phyloP scores from a whole-genome alignment of 768 basidiomycete species.

The Mycena venus region DNA sequence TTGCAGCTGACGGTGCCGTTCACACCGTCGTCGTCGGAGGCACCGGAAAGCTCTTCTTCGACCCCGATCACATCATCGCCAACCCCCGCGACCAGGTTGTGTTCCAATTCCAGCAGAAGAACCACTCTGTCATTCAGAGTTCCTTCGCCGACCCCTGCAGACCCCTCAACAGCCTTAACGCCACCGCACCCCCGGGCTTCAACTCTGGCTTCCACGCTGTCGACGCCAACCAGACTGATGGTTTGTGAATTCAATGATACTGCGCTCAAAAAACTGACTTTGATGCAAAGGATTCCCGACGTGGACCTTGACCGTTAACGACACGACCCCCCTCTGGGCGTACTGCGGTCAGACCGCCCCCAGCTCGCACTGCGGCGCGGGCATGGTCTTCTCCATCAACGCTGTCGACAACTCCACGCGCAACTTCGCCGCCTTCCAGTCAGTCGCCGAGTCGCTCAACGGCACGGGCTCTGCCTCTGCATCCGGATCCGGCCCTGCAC shows the following conservation, averaged over 20 bases:
- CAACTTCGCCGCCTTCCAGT: slow-evolving; percentile 70
- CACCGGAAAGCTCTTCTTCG: slow-evolving; percentile 59
- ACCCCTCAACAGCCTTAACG: slow-evolving; percentile 51
- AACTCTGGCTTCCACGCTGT: slow-evolving; percentile 53
- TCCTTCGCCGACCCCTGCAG: slow-evolving; percentile 63
- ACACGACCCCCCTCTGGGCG: slow-evolving; percentile 71
- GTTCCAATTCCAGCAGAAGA: slow-evolving; percentile 78
- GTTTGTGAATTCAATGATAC: no score
- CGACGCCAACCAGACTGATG: slow-evolving; percentile 51
- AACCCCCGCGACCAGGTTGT: slow-evolving; percentile 66
- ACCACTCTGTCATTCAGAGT: slow-evolving; percentile 76
- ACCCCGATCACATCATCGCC: slow-evolving; percentile 64
- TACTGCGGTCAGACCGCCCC: slow-evolving; percentile 49
- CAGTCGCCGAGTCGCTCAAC: slow-evolving; percentile 66
- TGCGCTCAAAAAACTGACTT: no score
- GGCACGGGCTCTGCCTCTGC: slow-evolving; percentile 57
- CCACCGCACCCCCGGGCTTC: slow-evolving; percentile 70
- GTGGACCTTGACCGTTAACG: slow-evolving; percentile 69
- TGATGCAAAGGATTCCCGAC: no score
- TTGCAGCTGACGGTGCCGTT: slow-evolving; percentile 57
- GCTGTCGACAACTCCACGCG: slow-evolving; percentile 61
- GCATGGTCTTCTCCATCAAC: slow-evolving; percentile 75
- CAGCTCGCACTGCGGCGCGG: slow-evolving; percentile 62
- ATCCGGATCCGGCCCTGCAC: slow-evolving; percentile 34
- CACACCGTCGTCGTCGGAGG: slow-evolving; percentile 72